These are phyloP conservation scores for Mucor sp. DNA, from an alignment of 371 early-diverging fungal genomes.

Conservation along the genomic window DNA sequence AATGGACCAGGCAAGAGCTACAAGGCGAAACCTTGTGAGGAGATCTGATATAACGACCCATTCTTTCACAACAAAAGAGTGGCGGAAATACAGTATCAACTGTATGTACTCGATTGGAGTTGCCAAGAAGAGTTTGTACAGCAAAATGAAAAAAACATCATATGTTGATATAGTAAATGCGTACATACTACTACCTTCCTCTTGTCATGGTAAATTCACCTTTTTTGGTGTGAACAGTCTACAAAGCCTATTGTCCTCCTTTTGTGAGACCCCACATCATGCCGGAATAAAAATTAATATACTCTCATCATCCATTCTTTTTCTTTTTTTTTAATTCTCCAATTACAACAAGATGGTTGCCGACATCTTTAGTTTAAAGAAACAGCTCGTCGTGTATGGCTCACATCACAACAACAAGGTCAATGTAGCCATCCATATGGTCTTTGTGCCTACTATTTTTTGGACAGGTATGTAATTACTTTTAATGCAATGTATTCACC, in stretches of 20 bases:
- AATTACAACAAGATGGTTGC: constrained; percentile 12
- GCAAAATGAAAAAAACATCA: no score
- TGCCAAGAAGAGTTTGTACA: no score
- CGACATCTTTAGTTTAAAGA: constrained; percentile 67
- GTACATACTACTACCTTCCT: no score
- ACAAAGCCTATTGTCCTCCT: not conserved
- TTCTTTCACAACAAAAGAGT: no score
- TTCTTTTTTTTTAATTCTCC: constrained; percentile 5
- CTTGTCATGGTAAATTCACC: not conserved
- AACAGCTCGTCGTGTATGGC: constrained; percentile 79
- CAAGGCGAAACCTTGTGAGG: no score
- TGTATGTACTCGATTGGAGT: no score
- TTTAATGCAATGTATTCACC: no score
- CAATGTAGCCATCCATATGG: constrained; percentile 86
- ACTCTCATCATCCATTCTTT: not conserved
- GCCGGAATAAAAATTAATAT: not conserved
- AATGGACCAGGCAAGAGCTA: no score
- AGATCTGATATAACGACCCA: no score
- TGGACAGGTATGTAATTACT: constrained; percentile 66
- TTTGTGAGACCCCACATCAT: not conserved
- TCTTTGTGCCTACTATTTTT: constrained; percentile 90
- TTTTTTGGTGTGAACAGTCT: not conserved
- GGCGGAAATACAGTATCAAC: no score
- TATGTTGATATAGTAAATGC: not conserved
- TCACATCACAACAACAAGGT: constrained; percentile 76